Percentiles rank a stretch among this genome's conserved stretches.
phyloP scores from a whole-genome alignment of 768 basidiomycete genomes.

The Stropharia rugosoannulata region DNA sequence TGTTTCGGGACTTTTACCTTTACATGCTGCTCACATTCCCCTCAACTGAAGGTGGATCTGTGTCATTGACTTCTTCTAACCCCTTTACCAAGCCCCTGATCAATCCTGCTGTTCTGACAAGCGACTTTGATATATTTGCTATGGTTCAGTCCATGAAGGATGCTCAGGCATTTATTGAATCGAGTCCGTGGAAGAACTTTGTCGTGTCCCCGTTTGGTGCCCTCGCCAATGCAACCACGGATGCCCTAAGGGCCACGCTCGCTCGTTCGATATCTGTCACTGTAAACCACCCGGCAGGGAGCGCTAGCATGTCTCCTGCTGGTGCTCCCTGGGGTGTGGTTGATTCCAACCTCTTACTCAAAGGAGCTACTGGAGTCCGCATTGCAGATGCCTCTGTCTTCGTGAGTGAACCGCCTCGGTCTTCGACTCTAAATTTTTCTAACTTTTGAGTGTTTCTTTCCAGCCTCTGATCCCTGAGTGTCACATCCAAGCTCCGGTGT shows the following conservation, averaged over 20 bases:
- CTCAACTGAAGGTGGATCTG: slow-evolving; percentile 9
- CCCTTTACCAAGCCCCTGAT: slow-evolving; percentile 49
- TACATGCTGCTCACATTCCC: too few species aligned
- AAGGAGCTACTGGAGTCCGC: slow-evolving; percentile 27
- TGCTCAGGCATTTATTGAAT: slow-evolving; percentile 17
- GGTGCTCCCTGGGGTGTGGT: slow-evolving; percentile 25
- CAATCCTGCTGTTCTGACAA: slow-evolving; percentile 42
- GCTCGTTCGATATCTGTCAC: slow-evolving; percentile 16
- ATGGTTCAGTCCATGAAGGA: slow-evolving; percentile 20
- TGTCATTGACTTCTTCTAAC: slow-evolving; percentile 25
- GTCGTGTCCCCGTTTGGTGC: slow-evolving; percentile 14
- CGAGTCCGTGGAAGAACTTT: slow-evolving; percentile 24
- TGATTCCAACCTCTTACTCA: slow-evolving; percentile 29
- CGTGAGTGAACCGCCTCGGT: slow-evolving; percentile 20
- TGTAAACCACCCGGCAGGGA: slow-evolving; percentile 27
- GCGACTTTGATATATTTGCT: slow-evolving; percentile 23
- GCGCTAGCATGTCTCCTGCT: slow-evolving; percentile 25
- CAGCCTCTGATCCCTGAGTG: slow-evolving; percentile 26
- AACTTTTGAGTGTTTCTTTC: background rate
- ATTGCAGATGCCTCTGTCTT: slow-evolving; percentile 29
- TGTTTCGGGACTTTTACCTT: background rate
- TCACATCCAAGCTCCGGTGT: slow-evolving; percentile 31
- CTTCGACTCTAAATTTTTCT: background rate
- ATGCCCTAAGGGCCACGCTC: slow-evolving; percentile 17
- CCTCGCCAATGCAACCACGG: slow-evolving; percentile 19